Base-by-base conservation (phyloP, 1,284 basidiomycete genomes). In the Thelephora terrestris region DNA sequence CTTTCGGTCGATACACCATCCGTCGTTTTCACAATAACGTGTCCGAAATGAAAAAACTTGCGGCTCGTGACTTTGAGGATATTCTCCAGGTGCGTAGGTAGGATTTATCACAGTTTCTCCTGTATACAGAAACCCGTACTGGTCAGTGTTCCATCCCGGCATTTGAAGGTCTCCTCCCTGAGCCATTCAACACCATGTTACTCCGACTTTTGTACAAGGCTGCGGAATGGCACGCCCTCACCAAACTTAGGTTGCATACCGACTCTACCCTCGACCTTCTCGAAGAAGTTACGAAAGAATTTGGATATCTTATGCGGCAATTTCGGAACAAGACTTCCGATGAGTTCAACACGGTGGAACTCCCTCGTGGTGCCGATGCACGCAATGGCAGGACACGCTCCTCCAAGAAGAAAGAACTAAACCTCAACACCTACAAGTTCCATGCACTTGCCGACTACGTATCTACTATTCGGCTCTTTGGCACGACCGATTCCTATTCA, bases 241-340 rank as follows among this genome's bases (percentile, higher is more conserved):
- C 62, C 1, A 69, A 68, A 47, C 57, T 68, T 12, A 54, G 61
- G 7, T 46, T 62, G 37, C 66, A 67, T 34, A 64, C 64, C 0
- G 57, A 59, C 0, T 16, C 38, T 0, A 57, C 64, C 0, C 27
- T 68, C 5, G 29, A 49, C 1, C 37, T 46, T 16, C 51, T 65
- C 9, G 54, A 59, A 5, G 20, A 39, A 0, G 16, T 51, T 0
- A 63, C 64, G 0, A 52, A 43, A 0, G 52, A 49, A 5, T 45
- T 62, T 3, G 62, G 62, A 2, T 29, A 47, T 2, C 42, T 50
- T 9, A 40, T 60, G 14, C 52, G 57, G 2, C 23, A 52, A 1
- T 62, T 63, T 48, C 43, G 24, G 10, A 47, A 46, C 9, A 32
- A 16, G 1, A 56, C 48, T 0, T 61, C 56, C 44, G 10, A 7